phyloP scores from a whole-genome alignment of 1,284 basidiomycete species.

The Boletus albobrunnescens region DNA sequence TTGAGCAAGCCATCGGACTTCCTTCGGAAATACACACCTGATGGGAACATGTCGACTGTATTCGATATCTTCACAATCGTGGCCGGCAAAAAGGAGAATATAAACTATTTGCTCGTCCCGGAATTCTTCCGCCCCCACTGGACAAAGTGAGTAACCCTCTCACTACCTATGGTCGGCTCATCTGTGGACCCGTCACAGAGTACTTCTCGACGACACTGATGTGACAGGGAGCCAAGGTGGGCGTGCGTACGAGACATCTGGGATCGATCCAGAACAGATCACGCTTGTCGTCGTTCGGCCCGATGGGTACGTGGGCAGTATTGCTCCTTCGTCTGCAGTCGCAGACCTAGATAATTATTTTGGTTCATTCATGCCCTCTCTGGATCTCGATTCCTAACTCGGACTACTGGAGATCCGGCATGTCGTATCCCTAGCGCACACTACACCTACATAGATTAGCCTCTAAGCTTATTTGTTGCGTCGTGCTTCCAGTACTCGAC shows the following conservation, averaged over 20 bases:
- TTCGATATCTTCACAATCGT: background rate
- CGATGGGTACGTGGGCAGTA: slow-evolving; percentile 54
- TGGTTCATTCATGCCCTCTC: background rate
- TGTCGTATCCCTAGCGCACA: no score
- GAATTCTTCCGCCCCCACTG: slow-evolving; percentile 53
- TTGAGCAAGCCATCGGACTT: background rate
- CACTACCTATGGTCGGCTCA: background rate
- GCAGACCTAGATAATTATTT: slow-evolving; percentile 5
- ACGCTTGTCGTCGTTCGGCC: slow-evolving; percentile 53
- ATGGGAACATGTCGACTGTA: background rate
- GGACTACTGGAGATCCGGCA: no score
- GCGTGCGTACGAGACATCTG: slow-evolving; percentile 45
- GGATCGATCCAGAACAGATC: slow-evolving; percentile 40
- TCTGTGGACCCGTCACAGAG: background rate
- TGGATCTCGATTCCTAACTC: background rate
- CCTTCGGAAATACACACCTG: background rate
- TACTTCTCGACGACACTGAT: background rate
- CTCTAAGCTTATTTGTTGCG: no score
- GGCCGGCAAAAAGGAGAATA: background rate
- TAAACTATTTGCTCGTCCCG: slow-evolving; percentile 46
- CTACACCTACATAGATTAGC: no score
- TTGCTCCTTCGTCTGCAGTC: slow-evolving; percentile 38
- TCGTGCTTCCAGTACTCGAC: no score
- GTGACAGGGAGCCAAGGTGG: slow-evolving; percentile 19
- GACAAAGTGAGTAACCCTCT: slow-evolving; percentile 46